Base-by-base conservation (phyloP, 2,329 filamentous ascomycete genomes). In the Trichoderma atroviride region DNA sequence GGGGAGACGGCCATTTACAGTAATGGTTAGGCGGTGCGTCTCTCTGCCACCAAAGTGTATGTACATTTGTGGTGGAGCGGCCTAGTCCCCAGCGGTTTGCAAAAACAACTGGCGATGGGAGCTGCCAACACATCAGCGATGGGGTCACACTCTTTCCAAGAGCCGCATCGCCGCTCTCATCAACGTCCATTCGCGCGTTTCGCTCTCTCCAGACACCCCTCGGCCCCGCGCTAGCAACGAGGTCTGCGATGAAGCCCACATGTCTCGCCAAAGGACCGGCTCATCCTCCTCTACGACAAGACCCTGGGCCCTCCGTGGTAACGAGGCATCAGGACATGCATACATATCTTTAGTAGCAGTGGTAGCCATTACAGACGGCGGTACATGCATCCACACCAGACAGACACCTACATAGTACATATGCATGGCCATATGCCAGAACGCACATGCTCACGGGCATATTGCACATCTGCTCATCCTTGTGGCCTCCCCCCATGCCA, bases 91-190 rank as follows among this genome's bases (percentile, higher is more conserved):
- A 85, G 83, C 84, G 83, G 81, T 82, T 86, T 85, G 84, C 84
- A 67, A 71, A 64, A 88, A 89, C 86, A 89, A 94, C 90, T 95
- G 92, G 92, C 87, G 87, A 89, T 86, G 86, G 91, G 86, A 85
- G 84, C 90, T 90, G 93, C 93, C 93, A 96, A 86, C 93, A 91
- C 93, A 96, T 94, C 92, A 92, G 68, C 84, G 83, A 88, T 88
- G 87, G 87, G 69, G 87, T 88, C 87, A 87, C 87, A 88, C 86
- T 86, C 81, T 86, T 76, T 74, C 76, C 71, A 84, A 89, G 87
- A 89, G 88, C 88, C 88, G 87, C 87, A 90, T 88, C 82, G 83
- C 81, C 80, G 85, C 85, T 83, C 87, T 86, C 85, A 84, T 87
- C 83, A 87, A 74, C 76, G 74, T 79, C 77, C 71, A 78, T 79